Evolutionary conservation across 495 filamentous ascomycete genomes (phyloP), one percentile per base, ranked within the genome.

Genomic region (Penicillium flavigenum): DNA sequence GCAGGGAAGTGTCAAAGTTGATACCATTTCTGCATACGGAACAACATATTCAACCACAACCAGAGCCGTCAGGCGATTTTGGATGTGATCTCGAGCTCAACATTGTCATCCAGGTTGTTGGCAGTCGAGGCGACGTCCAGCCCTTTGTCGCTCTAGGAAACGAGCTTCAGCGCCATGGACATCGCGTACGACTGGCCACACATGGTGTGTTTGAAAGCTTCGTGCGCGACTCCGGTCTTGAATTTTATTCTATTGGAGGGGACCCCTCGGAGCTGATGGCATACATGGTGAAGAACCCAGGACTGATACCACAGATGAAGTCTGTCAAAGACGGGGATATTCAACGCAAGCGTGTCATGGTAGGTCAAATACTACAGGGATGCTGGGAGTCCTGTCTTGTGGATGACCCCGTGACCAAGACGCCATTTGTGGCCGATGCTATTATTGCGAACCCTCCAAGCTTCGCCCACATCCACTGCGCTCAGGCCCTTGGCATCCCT

Each of bases 391-490:
- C 83, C 3, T 87, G 83, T 62, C 79, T 80, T 42, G 80, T 81
- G 57, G 67, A 76, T 51, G 70, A 77, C 54, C 54, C 51, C 0
- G 50, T 58, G 3, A 84, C 85, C 49, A 44, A 77, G 9, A 80
- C 78, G 55, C 80, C 81, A 0, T 86, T 87, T 60, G 72, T 85
- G 5, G 84, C 84, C 0, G 80, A 87, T 58, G 81, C 76, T 11
- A 85, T 87, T 51, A 84, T 87, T 50, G 83, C 84, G 2, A 86
- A 85, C 59, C 83, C 84, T 8, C 80, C 81, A 6, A 79, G 73
- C 56, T 84, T 85, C 65, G 83, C 82, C 2, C 83, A 86, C 69
- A 62, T 85, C 0, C 82, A 86, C 59, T 82, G 79, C 53, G 83
- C 82, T 0, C 73, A 86, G 63, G 77, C 75, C 31, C 64, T 87